Percentiles rank a stretch among this genome's conserved stretches.
Evolutionary conservation across 225 moss, liverwort and hornwort genomes (phyloP).

Genomic region (Bryoerythrophyllum caledonicum): DNA sequence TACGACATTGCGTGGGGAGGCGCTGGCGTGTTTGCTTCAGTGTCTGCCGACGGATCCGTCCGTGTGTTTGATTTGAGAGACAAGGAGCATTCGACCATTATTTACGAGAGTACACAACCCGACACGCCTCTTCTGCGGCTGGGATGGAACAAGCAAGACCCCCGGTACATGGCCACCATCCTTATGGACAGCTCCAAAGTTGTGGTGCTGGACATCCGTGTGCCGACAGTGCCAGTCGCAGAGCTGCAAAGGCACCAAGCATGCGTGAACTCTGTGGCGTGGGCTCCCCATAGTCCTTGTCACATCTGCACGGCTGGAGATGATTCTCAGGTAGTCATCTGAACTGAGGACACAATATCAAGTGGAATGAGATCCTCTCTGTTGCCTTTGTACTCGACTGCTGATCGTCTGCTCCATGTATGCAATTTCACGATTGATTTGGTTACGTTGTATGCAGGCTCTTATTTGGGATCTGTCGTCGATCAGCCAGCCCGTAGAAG

Average conservation of each 20-base stretch:
- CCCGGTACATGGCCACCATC: conserved; percentile 90
- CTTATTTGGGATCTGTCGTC: conserved; percentile 91
- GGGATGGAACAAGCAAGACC: conserved; percentile 95
- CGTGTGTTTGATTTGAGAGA: conserved; percentile 88
- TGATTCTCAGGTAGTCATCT: conserved; percentile 60
- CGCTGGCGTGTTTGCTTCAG: conserved; percentile 87
- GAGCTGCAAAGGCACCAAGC: conserved; percentile 91
- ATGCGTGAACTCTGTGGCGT: conserved; percentile 82
- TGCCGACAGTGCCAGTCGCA: conserved; percentile 82
- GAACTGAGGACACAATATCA: conserved; percentile 2
- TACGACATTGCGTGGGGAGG: conserved; percentile 97
- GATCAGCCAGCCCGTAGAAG: conserved; percentile 75
- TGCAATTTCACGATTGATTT: conserved; percentile 15
- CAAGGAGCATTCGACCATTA: conserved; percentile 91
- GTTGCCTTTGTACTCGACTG: conserved; percentile 5
- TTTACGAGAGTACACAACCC: conserved; percentile 77
- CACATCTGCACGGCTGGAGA: conserved; percentile 93
- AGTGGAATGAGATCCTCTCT: conserved; percentile 1
- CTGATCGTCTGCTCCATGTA: not conserved
- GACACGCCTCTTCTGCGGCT: conserved; percentile 79
- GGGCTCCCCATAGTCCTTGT: conserved; percentile 92
- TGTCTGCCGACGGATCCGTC: conserved; percentile 89
- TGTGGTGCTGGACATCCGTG: conserved; percentile 83
- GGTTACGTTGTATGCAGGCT: conserved; percentile 46
- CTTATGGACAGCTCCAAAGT: conserved; percentile 88